A percentile compares a stretch with the other conserved stretches of the same genome.
phyloP scores from a whole-genome alignment of 2,329 filamentous ascomycete genomes.

The Dothideomycetes sp. region DNA sequence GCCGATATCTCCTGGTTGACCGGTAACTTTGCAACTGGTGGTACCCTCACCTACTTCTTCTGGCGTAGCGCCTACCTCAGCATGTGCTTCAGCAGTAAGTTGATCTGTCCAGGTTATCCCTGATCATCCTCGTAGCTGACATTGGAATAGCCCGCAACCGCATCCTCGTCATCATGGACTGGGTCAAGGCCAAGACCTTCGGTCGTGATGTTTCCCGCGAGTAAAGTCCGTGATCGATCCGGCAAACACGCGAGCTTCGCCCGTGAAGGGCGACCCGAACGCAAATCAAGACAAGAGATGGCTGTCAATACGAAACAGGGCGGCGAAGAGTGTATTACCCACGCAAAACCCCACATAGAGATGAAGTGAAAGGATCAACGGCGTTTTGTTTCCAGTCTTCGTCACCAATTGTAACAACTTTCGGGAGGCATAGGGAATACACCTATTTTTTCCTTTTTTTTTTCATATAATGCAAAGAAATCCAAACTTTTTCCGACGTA shows the following conservation, averaged over 20 bases:
- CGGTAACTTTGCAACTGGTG: conserved; percentile 88
- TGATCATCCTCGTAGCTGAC: conserved; percentile 10
- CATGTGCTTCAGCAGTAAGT: conserved; percentile 99
- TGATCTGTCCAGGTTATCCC: too few relatives aligned
- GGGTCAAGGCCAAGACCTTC: conserved; percentile 94
- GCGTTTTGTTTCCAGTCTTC: background rate
- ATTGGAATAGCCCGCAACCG: conserved; percentile 68
- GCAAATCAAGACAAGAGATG: background rate
- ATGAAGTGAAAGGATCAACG: background rate
- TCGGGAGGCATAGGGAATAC: too few relatives aligned
- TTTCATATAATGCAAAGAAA: background rate
- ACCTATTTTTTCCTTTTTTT: too few relatives aligned
- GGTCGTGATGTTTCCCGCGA: conserved; percentile 88
- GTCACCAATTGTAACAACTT: too few relatives aligned
- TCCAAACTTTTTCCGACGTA: background rate
- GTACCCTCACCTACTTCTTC: conserved; percentile 86
- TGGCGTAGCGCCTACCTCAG: conserved; percentile 96
- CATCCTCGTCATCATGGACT: conserved; percentile 84
- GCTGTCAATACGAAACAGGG: background rate
- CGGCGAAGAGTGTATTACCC: background rate
- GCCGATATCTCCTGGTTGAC: conserved; percentile 96
- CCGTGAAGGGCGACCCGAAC: background rate
- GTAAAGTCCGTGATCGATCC: conserved; percentile 25
- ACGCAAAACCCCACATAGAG: background rate
- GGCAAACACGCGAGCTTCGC: background rate